Evolutionary conservation across 345 rosid species (phyloP).

Genomic region (Eucalyptus cloeziana): DNA sequence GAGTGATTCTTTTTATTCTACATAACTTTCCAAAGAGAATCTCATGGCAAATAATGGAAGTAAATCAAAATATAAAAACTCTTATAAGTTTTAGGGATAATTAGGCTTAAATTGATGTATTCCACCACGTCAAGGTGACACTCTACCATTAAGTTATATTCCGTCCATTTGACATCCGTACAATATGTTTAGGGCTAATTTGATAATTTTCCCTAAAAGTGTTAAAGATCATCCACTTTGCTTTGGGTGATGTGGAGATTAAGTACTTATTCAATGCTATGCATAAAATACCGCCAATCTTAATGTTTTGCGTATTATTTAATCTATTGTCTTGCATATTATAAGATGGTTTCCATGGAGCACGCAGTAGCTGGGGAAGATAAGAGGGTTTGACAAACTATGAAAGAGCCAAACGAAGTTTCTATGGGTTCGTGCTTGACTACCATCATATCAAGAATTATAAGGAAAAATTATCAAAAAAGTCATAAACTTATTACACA

Average conservation of each 20-base stretch:
- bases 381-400: neutral
- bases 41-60: neutral
- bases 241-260: neutral
- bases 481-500: fast-evolving
- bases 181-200: neutral
- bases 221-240: neutral
- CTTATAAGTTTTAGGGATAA: neutral
- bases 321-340: neutral
- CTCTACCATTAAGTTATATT: neutral
- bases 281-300: neutral
- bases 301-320: neutral
- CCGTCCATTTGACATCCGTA: neutral
- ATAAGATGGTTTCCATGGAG: neutral
- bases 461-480: too few relatives aligned
- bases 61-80: neutral
- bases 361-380: neutral
- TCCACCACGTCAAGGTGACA: neutral
- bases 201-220: neutral
- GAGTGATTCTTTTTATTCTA: neutral
- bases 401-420: neutral
- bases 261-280: neutral
- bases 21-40: neutral
- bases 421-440: neutral
- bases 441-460: fast-evolving
- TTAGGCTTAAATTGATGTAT: fast-evolving